Conservation (phyloP, 2,329 filamentous ascomycete species). For the Aureobasidium zeae region DNA sequence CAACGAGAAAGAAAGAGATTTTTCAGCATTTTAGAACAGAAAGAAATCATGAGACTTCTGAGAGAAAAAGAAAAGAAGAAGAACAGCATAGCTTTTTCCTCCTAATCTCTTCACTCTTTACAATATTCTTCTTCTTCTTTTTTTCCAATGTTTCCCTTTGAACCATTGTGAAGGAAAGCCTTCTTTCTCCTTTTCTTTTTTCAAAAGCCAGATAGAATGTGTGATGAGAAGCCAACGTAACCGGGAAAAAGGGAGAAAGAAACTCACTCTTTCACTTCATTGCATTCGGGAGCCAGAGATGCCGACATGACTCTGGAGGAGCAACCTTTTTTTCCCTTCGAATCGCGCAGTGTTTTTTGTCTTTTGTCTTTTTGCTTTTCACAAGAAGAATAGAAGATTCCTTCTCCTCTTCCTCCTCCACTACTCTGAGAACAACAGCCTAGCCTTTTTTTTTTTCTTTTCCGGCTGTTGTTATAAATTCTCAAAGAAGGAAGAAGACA, state of each 20-base stretch:
- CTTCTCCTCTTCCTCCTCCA: too few relatives aligned
- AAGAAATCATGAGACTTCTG: background rate
- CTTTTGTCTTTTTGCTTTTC: background rate
- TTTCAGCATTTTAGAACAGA: background rate
- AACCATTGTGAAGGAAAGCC: too few relatives aligned
- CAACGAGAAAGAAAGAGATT: background rate
- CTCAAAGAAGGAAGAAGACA: too few relatives aligned
- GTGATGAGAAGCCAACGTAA: background rate
- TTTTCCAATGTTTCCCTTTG: background rate
- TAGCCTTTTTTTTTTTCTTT: too few relatives aligned
- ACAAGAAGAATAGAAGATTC: background rate
- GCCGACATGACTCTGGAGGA: slow-evolving; percentile 60
- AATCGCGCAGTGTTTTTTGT: background rate
- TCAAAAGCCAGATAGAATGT: background rate
- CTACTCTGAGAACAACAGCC: too few relatives aligned
- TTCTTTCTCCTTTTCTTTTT: background rate
- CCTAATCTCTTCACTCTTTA: too few relatives aligned
- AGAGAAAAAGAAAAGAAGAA: too few relatives aligned
- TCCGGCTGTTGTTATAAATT: too few relatives aligned
- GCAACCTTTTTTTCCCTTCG: too few relatives aligned
- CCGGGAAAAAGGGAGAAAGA: background rate
- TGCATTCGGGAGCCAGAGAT: slow-evolving; percentile 88
- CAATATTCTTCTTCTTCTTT: too few relatives aligned
- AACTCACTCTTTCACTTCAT: slow-evolving; percentile 84
- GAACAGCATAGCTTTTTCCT: too few relatives aligned